Evolutionary conservation across 2,329 filamentous ascomycete genomes (phyloP), one percentile per base, ranked within the genome.

Genomic region (Colletotrichum sp.): DNA sequence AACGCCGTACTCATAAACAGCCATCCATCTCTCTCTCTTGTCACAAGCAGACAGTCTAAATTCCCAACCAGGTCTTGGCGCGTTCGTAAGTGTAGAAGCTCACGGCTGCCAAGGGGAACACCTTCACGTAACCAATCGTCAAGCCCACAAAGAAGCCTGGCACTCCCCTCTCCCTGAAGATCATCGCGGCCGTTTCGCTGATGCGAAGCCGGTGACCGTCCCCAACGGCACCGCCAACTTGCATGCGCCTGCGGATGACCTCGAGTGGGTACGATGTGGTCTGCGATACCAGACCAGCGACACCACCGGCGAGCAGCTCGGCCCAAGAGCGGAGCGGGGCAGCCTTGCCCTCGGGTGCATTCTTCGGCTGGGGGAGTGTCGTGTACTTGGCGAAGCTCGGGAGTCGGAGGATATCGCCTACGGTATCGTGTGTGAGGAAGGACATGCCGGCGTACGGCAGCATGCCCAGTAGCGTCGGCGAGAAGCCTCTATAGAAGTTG

Each of bases 401-500:
- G 72, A 90, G 89, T 21, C 96, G 95, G 80, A 99, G 90, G 63
- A 97, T 81, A 84, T 99, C 97, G 76, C 95, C 95, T 55, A 94
- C 92, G 6, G 95, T 95, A 84, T 99, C 97, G 86, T 99, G 97
- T 0, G 95, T 98, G 55, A 99, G 90, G 86, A 99, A 99, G 2
- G 96, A 98, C 81, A 98, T 93, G 80, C 97, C 97, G 2, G 97
- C 97, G 82, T 99, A 99, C 0, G 97, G 97, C 1, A 99, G 88
- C 96, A 99, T 99, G 80, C 97, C 97, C 76, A 98, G 89, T 7
- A 99, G 85, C 0, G 97, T 99, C 0, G 96, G 95, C 0, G 93
- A 92, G 84, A 99, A 99, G 66, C 97, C 97, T 65, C 97, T 93
- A 86, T 98, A 99, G 84, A 99, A 99, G 85, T 99, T 99, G 72